phyloP scores from a whole-genome alignment of 2,329 filamentous ascomycete species.

The Botryosphaeria dothidea region DNA sequence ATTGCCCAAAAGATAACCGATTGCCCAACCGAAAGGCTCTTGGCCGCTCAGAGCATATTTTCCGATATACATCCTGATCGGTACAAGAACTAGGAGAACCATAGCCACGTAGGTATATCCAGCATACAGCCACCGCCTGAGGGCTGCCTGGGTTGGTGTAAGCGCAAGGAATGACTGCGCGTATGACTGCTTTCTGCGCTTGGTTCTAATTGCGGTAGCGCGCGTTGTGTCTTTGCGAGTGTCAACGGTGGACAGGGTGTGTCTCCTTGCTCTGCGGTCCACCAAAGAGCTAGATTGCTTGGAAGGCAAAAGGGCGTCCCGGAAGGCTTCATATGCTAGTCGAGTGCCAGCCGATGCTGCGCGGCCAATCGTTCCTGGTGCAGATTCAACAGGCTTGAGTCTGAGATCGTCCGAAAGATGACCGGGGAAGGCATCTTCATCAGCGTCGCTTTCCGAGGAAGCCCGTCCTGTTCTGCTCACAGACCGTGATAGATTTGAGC shows the following conservation, averaged over 20 bases:
- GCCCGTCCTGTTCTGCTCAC: constrained; percentile 1
- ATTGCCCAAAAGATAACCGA: constrained; percentile 87
- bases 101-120: constrained; percentile 73
- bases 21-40: constrained; percentile 90
- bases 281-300: background rate
- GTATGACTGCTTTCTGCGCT: constrained; percentile 24
- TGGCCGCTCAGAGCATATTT: constrained; percentile 65
- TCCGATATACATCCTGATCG: constrained; percentile 70
- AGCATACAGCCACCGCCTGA: constrained; percentile 84
- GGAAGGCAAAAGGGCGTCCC: constrained; percentile 5
- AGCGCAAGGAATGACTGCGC: constrained; percentile 73
- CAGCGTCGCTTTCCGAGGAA: constrained; percentile 46
- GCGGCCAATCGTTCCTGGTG: background rate
- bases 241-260: constrained; percentile 30
- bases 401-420: constrained; percentile 5
- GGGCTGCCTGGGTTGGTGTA: constrained; percentile 73
- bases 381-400: constrained; percentile 16
- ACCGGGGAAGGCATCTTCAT: constrained; percentile 40
- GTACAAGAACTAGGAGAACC: constrained; percentile 65
- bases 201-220: background rate
- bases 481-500: constrained; percentile 17
- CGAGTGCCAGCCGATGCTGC: background rate
- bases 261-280: constrained; percentile 28
- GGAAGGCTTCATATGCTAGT: background rate
- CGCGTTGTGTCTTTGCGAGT: constrained; percentile 18